Base-by-base conservation (phyloP, 164 flowering plant species). In the Vitis riparia region DNA sequence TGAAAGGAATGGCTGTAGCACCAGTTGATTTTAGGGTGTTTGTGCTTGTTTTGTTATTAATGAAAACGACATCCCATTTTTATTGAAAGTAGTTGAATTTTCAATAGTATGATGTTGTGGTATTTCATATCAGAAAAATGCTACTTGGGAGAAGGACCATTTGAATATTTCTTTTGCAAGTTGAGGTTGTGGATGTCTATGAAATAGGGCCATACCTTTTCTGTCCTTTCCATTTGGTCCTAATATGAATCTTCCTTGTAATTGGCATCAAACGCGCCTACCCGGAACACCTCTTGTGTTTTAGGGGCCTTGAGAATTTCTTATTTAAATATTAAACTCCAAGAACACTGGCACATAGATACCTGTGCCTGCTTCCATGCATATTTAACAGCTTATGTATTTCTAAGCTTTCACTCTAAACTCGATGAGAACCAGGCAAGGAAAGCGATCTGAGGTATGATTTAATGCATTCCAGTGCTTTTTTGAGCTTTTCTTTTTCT, bases 381-480 rank as follows among this genome's bases (percentile, higher is more conserved):
- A 58, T 51, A 66, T 57, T 63, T 27, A 71, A 68, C 63, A 11
- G 37, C 53, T 57, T 13, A 53, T 70, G 32, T 10, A 30, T 8
- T 30, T 58, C 10, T 60, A 9, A 65, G 8, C 0, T 60, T 62
- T 66, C 65, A n/a, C 62, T 63, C 44, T 15, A 64, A 15, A 52
- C 30, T 57, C 58, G 63, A 92, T 92, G 97, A 87, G 73, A 80
- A 55, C 86, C 17, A 74, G 83, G 71, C 75, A 82, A 72, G 84
- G 79, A 62, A 90, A 75, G 79, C 86, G 86, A 17, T 80, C 95
- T 3, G 89, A 88, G 93, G 97, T 92, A 76, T 66, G 80, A n/a
- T 55, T 49, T 51, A 19, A 13, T 59, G 59, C 37, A 52, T 27
- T 32, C 59, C 61, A 4, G 68, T 66, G 13, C 27, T 44, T 53